A percentile compares a stretch with the other conserved stretches of the same genome.
Conservation (phyloP, 1,139 yeast genomes). For the Suhomyces chickasaworum region DNA sequence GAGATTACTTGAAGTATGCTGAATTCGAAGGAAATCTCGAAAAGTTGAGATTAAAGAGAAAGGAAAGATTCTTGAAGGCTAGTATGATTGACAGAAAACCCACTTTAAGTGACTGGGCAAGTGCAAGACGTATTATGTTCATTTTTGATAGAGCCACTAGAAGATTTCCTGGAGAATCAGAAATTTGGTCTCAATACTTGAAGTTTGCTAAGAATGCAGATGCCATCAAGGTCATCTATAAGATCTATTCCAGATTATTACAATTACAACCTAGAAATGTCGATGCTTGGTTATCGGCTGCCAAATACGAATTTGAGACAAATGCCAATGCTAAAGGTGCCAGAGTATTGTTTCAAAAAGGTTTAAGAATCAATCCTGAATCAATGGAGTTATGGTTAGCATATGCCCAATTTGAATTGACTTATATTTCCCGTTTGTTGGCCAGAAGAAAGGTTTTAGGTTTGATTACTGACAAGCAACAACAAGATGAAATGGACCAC, state of each 20-base stretch:
- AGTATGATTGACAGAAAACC: slow-evolving; percentile 54
- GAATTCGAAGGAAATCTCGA: slow-evolving; percentile 84
- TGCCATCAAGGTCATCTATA: slow-evolving; percentile 78
- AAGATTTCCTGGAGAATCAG: slow-evolving; percentile 75
- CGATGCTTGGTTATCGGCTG: slow-evolving; percentile 92
- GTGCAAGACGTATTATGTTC: slow-evolving; percentile 77
- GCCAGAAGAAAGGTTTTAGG: slow-evolving; percentile 85
- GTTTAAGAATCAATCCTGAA: slow-evolving; percentile 79
- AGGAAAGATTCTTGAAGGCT: slow-evolving; percentile 58
- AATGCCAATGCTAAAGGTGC: slow-evolving; percentile 91
- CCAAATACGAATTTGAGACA: slow-evolving; percentile 87
- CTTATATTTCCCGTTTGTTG: slow-evolving; percentile 78
- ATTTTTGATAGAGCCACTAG: slow-evolving; percentile 82
- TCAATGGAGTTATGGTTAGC: slow-evolving; percentile 75
- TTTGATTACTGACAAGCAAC: slow-evolving; percentile 71
- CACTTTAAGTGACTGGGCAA: slow-evolving; percentile 85
- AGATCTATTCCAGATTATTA: slow-evolving; percentile 74
- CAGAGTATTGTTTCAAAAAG: slow-evolving; percentile 81
- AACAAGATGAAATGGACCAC: slow-evolving; percentile 51
- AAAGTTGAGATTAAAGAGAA: slow-evolving; percentile 72
- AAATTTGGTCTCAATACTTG: slow-evolving; percentile 78
- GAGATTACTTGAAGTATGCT: slow-evolving; percentile 77
- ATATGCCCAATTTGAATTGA: slow-evolving; percentile 84
- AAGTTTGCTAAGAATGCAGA: slow-evolving; percentile 72
- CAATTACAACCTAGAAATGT: slow-evolving; percentile 90